Evolutionary conservation across 257 asterid species (phyloP), one percentile per base, ranked within the genome.

Genomic region (Petunia secreta): DNA sequence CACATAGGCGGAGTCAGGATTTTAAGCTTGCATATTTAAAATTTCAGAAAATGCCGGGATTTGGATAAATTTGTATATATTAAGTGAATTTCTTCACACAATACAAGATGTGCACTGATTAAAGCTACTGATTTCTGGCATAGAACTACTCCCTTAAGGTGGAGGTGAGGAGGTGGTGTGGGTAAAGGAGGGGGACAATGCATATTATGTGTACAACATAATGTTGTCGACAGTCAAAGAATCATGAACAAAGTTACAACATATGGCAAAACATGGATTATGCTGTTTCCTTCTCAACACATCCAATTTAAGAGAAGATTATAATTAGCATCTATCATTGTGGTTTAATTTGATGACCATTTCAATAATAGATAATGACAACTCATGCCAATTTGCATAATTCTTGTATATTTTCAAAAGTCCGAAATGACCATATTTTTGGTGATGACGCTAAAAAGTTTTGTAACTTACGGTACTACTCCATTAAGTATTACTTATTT

Each of bases 151-250:
- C 25, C 25, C 25, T 25, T 25, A 25, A 25, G 25, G 25, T 25
- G 25, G 25, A 25, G 25, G 25, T 25, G 38, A n/a, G 10, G 43
- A 14, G 15, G 1, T 7, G 8, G 62, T 13, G 62, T 3, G 11
- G 65, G 65, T 14, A 1, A 59, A 59, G 2, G 68, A 0, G 57
- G 75, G 75, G 75, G 5, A 25, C 77, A 71, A 71, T 11, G 44
- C 77, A 34, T 50, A 71, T 71, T 34, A 71, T 71, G 77, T 71
- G 77, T 71, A 71, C 77, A 50, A 48, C 48, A 71, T 71, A 50
- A 71, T 48, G 25, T 50, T 48, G 62, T 71, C 77, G 55, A 48
- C 25, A 71, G 77, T 71, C 44, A 48, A 71, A 46, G 25, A 71
- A 48, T 41, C 43, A 48, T 46, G 44, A 71, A 34, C 5, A 71